These are phyloP conservation scores for Pyronema domesticum DNA, from an alignment of 495 filamentous ascomycete species.

Conservation along the genomic window DNA sequence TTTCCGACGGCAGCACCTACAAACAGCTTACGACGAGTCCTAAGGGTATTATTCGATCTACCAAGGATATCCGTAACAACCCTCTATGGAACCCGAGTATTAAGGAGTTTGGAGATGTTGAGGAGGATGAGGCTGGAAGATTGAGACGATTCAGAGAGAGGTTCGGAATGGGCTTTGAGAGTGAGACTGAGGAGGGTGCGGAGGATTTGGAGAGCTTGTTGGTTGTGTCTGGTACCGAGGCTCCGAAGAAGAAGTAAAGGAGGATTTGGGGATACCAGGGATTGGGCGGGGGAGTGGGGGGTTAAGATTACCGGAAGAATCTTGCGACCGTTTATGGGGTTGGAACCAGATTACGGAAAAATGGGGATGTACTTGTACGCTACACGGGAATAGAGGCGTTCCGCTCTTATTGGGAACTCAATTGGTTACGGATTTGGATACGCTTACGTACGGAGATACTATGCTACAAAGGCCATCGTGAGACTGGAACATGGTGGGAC, in stretches of 20 bases:
- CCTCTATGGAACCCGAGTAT: constrained; percentile 75
- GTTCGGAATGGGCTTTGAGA: constrained; percentile 38
- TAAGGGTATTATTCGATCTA: constrained; percentile 50
- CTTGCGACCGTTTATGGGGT: too few relatives aligned
- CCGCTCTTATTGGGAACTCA: too few relatives aligned
- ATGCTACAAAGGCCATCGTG: too few relatives aligned
- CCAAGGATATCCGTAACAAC: constrained; percentile 76
- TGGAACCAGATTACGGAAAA: too few relatives aligned
- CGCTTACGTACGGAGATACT: too few relatives aligned
- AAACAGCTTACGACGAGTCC: constrained; percentile 79
- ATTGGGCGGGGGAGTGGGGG: background rate
- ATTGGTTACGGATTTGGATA: too few relatives aligned
- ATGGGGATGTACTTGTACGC: too few relatives aligned
- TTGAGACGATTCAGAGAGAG: constrained; percentile 65
- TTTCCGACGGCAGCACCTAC: constrained; percentile 81
- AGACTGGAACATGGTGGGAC: too few relatives aligned
- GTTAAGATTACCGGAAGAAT: background rate
- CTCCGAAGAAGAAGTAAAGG: background rate
- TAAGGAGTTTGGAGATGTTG: constrained; percentile 62
- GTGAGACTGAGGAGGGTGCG: background rate
- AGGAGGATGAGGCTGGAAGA: constrained; percentile 88
- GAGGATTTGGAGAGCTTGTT: background rate
- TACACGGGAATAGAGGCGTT: too few relatives aligned
- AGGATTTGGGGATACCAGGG: too few relatives aligned
- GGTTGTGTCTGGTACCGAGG: background rate